Conservation (phyloP, 1,139 yeast species). For the Suhomyces chickasaworum region DNA sequence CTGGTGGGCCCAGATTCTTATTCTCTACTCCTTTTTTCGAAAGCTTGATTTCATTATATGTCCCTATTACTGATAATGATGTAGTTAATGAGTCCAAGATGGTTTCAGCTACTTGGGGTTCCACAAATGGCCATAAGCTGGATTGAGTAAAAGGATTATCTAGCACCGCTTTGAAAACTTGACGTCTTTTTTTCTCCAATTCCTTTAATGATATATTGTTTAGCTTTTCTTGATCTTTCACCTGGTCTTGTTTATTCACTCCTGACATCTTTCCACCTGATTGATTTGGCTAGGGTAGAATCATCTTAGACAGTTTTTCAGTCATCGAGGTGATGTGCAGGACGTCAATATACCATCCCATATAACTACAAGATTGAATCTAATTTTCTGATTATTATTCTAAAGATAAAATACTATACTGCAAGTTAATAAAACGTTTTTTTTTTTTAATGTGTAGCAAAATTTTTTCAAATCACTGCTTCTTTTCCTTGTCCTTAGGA, state of each 20-base stretch:
- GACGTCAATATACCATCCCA: neutral
- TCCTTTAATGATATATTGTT: constrained; percentile 35
- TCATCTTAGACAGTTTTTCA: neutral
- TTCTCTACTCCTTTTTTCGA: constrained; percentile 9
- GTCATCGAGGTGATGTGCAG: neutral
- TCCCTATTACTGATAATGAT: constrained; percentile 40
- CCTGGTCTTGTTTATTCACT: neutral
- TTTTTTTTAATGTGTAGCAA: constrained; percentile 4
- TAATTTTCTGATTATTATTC: constrained; percentile 4
- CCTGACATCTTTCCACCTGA: neutral
- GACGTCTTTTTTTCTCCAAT: constrained; percentile 46
- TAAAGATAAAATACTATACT: constrained; percentile 4
- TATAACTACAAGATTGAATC: neutral
- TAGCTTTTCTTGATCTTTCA: neutral
- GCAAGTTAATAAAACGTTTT: constrained; percentile 7
- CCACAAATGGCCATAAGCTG: constrained; percentile 53
- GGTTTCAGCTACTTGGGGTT: constrained; percentile 36
- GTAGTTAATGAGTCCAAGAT: constrained; percentile 44
- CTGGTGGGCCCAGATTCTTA: constrained; percentile 15
- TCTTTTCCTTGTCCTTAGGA: constrained; percentile 28
- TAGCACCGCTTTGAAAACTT: constrained; percentile 60
- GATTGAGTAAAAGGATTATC: constrained; percentile 60
- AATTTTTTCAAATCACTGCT: constrained; percentile 6
- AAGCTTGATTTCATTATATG: constrained; percentile 26
- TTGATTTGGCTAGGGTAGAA: neutral